phyloP scores from a whole-genome alignment of 306 rosid genomes.

The Pyrus communis region DNA sequence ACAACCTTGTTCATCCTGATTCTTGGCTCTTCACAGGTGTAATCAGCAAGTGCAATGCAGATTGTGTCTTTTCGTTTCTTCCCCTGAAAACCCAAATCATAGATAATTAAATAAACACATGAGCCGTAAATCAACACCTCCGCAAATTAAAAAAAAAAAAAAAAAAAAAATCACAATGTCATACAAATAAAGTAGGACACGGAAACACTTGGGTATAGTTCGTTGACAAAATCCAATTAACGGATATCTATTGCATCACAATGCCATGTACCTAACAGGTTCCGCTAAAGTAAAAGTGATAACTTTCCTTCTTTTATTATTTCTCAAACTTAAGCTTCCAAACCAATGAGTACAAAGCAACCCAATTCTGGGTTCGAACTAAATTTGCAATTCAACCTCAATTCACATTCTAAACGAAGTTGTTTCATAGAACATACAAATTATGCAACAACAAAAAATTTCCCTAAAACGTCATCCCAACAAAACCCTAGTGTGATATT shows the following conservation, averaged over 20 bases:
- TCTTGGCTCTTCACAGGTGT: constrained; percentile 38
- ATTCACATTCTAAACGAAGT: not conserved
- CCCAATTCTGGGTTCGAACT: not conserved
- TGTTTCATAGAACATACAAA: not conserved
- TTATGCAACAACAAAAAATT: not conserved
- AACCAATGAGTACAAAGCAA: not conserved
- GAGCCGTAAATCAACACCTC: not conserved
- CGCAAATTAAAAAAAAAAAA: not conserved
- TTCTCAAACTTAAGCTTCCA: not conserved
- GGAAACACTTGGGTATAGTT: not conserved
- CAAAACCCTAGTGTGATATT: not conserved
- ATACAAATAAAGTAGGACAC: not conserved
- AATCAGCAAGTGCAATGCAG: constrained; percentile 45
- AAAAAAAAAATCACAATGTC: too few species aligned
- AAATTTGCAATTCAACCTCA: not conserved
- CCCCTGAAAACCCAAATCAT: constrained; percentile 27
- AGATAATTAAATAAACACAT: not conserved
- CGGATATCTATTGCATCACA: not conserved
- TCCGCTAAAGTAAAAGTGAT: not conserved
- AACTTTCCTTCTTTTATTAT: not conserved
- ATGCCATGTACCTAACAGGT: not conserved
- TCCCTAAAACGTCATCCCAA: not conserved
- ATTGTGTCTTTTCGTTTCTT: constrained; percentile 47
- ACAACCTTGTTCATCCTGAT: constrained; percentile 51
- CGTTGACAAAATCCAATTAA: not conserved